phyloP scores from a whole-genome alignment of 768 basidiomycete species.

The Termitomyces sp. region DNA sequence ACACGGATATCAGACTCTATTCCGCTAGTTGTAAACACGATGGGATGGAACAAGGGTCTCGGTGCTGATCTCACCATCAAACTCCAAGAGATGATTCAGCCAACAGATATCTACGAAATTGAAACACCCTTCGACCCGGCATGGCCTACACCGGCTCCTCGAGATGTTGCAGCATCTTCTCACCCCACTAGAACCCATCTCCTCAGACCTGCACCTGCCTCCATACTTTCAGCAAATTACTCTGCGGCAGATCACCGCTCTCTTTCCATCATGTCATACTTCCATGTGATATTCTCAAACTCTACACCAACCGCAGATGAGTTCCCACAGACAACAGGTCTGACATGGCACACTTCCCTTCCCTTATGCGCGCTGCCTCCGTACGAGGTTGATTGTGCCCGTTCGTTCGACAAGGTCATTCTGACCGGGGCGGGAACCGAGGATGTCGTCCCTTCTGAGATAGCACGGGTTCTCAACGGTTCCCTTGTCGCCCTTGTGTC shows the following conservation, averaged over 20 bases:
- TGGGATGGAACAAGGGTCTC: conserved; percentile 96
- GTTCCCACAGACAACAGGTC: conserved; percentile 35
- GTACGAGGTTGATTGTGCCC: conserved; percentile 61
- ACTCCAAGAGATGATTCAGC: conserved; percentile 64
- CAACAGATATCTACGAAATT: conserved; percentile 59
- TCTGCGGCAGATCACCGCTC: conserved; percentile 69
- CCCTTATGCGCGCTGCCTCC: conserved; percentile 72
- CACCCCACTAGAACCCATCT: conserved; percentile 31
- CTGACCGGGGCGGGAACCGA: conserved; percentile 75
- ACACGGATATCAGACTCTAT: conserved; percentile 53
- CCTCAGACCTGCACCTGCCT: conserved; percentile 44
- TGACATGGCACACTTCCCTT: conserved; percentile 60
- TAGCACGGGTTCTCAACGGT: conserved; percentile 72
- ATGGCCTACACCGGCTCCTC: conserved; percentile 14
- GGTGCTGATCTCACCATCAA: conserved; percentile 74
- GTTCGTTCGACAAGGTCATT: conserved; percentile 60
- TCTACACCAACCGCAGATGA: conserved; percentile 14
- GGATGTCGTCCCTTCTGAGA: conserved; percentile 70
- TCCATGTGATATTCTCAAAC: conserved; percentile 49
- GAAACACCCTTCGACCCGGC: conserved; percentile 26
- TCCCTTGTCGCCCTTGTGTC: conserved; percentile 75
- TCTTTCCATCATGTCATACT: conserved; percentile 72
- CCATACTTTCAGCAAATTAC: conserved; percentile 39
- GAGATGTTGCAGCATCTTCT: neutral
- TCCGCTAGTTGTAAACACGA: conserved; percentile 91